Evolutionary conservation across 2,329 filamentous ascomycete genomes (phyloP).

Genomic region (Acephala macrosclerotiorum): DNA sequence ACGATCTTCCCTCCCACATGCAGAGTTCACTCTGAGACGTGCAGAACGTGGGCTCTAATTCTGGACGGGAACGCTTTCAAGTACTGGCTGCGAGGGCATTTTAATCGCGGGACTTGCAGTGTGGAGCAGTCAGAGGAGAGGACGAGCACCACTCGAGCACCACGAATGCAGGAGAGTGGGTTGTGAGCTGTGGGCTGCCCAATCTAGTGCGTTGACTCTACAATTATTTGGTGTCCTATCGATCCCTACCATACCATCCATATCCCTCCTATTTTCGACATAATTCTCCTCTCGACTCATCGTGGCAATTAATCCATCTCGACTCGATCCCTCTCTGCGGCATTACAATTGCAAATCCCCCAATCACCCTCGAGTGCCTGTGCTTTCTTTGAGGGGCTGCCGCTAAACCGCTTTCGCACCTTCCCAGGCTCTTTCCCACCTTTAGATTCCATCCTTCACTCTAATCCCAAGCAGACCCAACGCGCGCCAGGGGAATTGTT

Average conservation of each 20-base stretch:
- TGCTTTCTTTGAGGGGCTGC: conserved; percentile 12
- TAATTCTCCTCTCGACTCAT: not conserved
- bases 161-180: too few relatives aligned
- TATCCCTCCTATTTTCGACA: not conserved
- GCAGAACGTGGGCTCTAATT: conserved; percentile 20
- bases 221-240: too few relatives aligned
- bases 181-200: too few relatives aligned
- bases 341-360: not conserved
- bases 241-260: not conserved
- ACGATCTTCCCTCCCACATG: not conserved
- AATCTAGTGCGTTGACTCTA: too few relatives aligned
- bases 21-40: conserved; percentile 2
- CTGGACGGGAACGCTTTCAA: not conserved
- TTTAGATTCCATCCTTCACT: conserved; percentile 11
- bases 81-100: too few relatives aligned
- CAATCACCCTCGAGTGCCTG: not conserved
- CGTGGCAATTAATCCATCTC: not conserved
- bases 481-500: not conserved
- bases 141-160: too few relatives aligned
- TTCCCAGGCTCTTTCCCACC: conserved; percentile 9
- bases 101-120: not conserved
- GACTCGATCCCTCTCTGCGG: not conserved
- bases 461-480: conserved; percentile 5
- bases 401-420: conserved; percentile 17
- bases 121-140: not conserved